A percentile compares a stretch with the other conserved stretches of the same genome.
phyloP scores from a whole-genome alignment of 495 filamentous ascomycete genomes.

The Daldinia grandis region DNA sequence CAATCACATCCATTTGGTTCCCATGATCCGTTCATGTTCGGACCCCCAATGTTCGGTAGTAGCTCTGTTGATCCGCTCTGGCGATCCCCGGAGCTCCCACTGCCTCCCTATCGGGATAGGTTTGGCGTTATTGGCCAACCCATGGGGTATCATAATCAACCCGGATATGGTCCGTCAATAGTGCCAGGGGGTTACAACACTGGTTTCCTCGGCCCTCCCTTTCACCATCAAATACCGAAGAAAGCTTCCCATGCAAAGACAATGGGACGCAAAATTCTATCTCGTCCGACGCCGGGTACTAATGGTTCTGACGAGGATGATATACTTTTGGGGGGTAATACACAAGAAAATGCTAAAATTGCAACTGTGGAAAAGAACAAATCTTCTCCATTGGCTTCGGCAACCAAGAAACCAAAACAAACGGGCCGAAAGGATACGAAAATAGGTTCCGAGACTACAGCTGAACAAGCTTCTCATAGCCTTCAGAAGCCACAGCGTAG shows the following conservation, averaged over 20 bases:
- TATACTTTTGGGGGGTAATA: constrained; percentile 28
- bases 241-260: constrained; percentile 23
- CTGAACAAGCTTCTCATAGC: neutral
- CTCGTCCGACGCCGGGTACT: constrained; percentile 3
- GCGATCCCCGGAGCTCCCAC: constrained; percentile 40
- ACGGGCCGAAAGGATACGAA: neutral
- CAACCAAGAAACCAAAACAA: neutral
- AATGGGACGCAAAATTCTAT: constrained; percentile 2
- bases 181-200: constrained; percentile 3
- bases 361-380: neutral
- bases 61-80: constrained; percentile 37
- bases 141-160: constrained; percentile 19
- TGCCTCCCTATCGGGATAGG: constrained; percentile 21
- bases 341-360: neutral
- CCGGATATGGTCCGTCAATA: constrained; percentile 12
- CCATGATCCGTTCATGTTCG: constrained; percentile 27
- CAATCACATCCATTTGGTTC: constrained; percentile 12
- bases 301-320: constrained; percentile 42
- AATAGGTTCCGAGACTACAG: neutral
- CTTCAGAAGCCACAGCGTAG: constrained; percentile 10
- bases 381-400: neutral
- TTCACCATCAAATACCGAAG: constrained; percentile 6
- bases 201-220: neutral
- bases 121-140: constrained; percentile 29
- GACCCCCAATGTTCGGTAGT: constrained; percentile 15